These are phyloP conservation scores for Trypethelium eluteriae DNA, from an alignment of 495 filamentous ascomycete species.

Conservation along the genomic window DNA sequence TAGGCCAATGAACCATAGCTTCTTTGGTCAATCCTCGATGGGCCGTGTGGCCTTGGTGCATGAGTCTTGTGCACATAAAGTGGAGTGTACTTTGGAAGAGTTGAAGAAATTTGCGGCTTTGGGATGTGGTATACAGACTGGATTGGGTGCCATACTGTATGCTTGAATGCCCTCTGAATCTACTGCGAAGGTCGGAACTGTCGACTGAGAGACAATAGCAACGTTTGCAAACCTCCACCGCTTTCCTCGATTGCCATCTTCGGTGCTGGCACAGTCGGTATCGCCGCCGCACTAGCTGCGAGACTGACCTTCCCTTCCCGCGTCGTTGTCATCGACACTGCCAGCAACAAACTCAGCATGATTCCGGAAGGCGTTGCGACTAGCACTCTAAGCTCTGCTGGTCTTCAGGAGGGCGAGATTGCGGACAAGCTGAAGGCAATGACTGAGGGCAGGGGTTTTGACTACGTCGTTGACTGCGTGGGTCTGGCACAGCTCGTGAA, in stretches of 20 bases:
- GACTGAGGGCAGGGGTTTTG: slow-evolving; percentile 15
- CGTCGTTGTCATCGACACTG: slow-evolving; percentile 19
- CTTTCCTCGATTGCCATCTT: slow-evolving; percentile 20
- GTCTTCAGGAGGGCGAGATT: slow-evolving; percentile 10
- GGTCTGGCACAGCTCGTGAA: slow-evolving; percentile 14
- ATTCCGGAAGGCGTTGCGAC: slow-evolving; percentile 16
- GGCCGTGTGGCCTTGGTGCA: slow-evolving; percentile 15
- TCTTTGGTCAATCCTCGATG: slow-evolving; percentile 23
- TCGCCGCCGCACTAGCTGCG: slow-evolving; percentile 19
- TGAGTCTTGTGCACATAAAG: slow-evolving; percentile 18
- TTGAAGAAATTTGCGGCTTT: slow-evolving; percentile 19
- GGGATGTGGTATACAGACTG: slow-evolving; percentile 24
- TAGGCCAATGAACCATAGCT: slow-evolving; percentile 16
- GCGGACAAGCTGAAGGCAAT: slow-evolving; percentile 14
- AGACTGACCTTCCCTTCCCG: slow-evolving; percentile 4
- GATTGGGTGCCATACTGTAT: slow-evolving; percentile 19
- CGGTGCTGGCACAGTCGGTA: slow-evolving; percentile 22
- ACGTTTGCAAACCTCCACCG: slow-evolving; percentile 18
- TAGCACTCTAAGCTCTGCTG: slow-evolving; percentile 13
- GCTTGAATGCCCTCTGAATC: neutral
- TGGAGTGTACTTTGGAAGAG: slow-evolving; percentile 18
- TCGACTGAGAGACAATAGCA: neutral
- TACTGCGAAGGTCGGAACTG: neutral
- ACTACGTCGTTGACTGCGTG: slow-evolving; percentile 19
- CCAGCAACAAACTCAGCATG: slow-evolving; percentile 16